These are phyloP conservation scores for Tylopilus cervinicoccineus DNA, from an alignment of 768 basidiomycete species.

Conservation along the genomic window DNA sequence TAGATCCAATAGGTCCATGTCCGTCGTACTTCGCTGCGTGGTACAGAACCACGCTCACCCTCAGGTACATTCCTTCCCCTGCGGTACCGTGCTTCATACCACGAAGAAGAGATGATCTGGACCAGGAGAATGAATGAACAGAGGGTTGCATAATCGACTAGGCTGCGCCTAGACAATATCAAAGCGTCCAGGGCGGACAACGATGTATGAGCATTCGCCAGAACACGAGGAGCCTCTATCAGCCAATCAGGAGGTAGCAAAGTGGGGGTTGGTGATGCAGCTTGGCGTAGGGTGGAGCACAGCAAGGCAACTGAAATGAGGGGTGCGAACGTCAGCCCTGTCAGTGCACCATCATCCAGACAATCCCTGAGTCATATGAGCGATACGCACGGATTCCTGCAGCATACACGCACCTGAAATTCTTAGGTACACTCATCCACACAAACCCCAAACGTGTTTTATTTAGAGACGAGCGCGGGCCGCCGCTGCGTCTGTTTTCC, in stretches of 20 bases:
- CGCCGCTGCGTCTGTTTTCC: constrained; percentile 39
- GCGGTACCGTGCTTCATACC: constrained; percentile 56
- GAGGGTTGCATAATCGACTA: constrained; percentile 76
- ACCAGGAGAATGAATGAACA: constrained; percentile 76
- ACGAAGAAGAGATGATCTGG: constrained; percentile 77
- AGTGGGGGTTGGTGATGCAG: constrained; percentile 24
- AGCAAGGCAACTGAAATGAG: constrained; percentile 71
- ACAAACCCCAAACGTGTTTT: constrained; percentile 64
- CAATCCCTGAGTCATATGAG: constrained; percentile 52
- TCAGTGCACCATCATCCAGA: constrained; percentile 81
- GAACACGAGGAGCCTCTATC: constrained; percentile 66
- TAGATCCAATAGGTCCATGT: constrained; percentile 65
- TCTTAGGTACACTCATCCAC: constrained; percentile 90
- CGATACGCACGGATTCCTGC: not conserved
- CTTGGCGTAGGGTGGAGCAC: constrained; percentile 44
- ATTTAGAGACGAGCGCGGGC: constrained; percentile 25
- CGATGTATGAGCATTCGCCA: constrained; percentile 40
- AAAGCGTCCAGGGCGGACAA: constrained; percentile 51
- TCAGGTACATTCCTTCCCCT: constrained; percentile 44
- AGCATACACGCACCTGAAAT: constrained; percentile 59
- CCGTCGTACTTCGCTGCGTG: constrained; percentile 64
- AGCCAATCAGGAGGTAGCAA: constrained; percentile 64
- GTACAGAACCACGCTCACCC: constrained; percentile 72
- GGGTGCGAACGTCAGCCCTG: constrained; percentile 80
- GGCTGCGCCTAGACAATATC: constrained; percentile 64